These are phyloP conservation scores for Spathaspora gorwiae DNA, from an alignment of 805 yeast genomes.

Conservation along the genomic window DNA sequence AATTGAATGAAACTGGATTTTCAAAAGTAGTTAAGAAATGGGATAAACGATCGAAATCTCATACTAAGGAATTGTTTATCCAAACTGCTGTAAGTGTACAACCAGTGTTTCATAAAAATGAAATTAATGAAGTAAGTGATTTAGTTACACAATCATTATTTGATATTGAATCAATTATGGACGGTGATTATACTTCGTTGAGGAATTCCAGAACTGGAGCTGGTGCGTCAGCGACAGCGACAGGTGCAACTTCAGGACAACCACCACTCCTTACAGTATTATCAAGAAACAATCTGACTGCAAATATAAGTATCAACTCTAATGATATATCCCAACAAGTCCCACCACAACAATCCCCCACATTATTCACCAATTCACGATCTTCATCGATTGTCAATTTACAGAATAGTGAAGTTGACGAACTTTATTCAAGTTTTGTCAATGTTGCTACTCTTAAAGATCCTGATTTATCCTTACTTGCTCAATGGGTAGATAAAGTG, in stretches of 20 bases:
- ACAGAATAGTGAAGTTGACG: slow-evolving; percentile 55
- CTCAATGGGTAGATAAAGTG: slow-evolving; percentile 38
- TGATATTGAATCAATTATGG: slow-evolving; percentile 63
- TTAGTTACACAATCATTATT: slow-evolving; percentile 59
- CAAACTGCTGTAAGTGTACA: slow-evolving; percentile 93
- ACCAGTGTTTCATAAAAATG: slow-evolving; percentile 90
- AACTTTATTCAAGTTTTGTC: slow-evolving; percentile 65
- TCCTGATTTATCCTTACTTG: slow-evolving; percentile 31
- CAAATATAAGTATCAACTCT: background rate
- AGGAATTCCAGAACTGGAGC: slow-evolving; percentile 11
- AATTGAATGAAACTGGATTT: slow-evolving; percentile 92
- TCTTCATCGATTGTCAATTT: slow-evolving; percentile 9
- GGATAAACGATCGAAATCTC: slow-evolving; percentile 95
- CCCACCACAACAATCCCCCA: background rate
- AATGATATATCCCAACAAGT: background rate
- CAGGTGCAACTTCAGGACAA: background rate
- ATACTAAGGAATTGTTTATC: slow-evolving; percentile 86
- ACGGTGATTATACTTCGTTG: slow-evolving; percentile 38
- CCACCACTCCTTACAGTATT: background rate
- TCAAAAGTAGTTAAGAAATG: slow-evolving; percentile 94
- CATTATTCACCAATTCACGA: background rate
- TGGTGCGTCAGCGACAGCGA: background rate
- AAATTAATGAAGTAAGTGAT: slow-evolving; percentile 81
- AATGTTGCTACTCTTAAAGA: slow-evolving; percentile 44
- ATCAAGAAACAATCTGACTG: slow-evolving; percentile 1